phyloP scores from a whole-genome alignment of 441 rosid species.

The Populus tomentosa region DNA sequence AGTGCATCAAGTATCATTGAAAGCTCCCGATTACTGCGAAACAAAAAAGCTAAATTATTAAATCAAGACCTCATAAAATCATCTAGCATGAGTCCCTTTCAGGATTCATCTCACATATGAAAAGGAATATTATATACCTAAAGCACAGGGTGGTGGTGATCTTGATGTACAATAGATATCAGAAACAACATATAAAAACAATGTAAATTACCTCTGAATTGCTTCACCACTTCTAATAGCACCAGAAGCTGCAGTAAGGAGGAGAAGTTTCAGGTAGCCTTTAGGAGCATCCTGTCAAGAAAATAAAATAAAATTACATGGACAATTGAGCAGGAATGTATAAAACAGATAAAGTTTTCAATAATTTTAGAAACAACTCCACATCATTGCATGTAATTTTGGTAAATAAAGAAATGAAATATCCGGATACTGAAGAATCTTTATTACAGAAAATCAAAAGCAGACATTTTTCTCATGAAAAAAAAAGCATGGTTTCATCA shows the following conservation, averaged over 20 bases:
- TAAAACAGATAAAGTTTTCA: neutral
- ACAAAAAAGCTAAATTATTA: constrained; percentile 17
- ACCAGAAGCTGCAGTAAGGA: constrained; percentile 93
- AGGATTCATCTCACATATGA: neutral
- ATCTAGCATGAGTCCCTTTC: neutral
- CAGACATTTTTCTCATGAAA: neutral
- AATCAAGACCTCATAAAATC: neutral
- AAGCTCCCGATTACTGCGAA: constrained; percentile 92
- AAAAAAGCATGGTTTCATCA: no score
- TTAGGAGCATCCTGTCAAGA: constrained; percentile 76
- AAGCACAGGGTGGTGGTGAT: neutral
- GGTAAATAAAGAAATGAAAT: neutral
- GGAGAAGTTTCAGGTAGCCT: constrained; percentile 93
- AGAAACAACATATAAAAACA: neutral
- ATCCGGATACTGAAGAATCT: neutral
- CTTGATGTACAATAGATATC: neutral
- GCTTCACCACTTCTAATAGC: constrained; percentile 77
- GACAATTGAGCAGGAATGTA: neutral
- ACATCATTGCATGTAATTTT: neutral
- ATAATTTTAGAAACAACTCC: neutral
- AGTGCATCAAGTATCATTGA: constrained; percentile 99
- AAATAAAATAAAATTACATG: neutral
- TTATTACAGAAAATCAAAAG: no score
- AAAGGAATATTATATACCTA: neutral
- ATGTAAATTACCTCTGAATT: constrained; percentile 68